Base-by-base conservation (phyloP, 1,139 yeast species). In the Insectozyma bohioensis region DNA sequence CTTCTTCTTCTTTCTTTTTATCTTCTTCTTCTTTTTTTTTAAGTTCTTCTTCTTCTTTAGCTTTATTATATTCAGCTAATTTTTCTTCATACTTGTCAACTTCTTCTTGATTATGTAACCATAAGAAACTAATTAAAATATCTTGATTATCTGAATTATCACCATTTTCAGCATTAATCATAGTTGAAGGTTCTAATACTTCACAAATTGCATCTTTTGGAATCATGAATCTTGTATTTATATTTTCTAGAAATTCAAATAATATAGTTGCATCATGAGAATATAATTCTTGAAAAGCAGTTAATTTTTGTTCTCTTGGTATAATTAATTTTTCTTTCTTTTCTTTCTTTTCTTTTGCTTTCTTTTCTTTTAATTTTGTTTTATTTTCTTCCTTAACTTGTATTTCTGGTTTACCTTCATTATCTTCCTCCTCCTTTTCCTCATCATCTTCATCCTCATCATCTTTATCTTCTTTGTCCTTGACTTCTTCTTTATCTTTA, bases 121-220 rank as follows among this genome's bases (percentile, higher is more conserved):
- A 66, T 9, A 85, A 48, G 44, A 75, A 80, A 20, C 94, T 84
- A n/a, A 83, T 58, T 24, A 85, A 50, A 5, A 83, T 56, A 37
- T 82, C 86, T 14, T 62, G 51, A 25, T 40, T 54, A 31, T 59
- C 63, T 3, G 57, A 52, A 16, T 51, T 58, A 25, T 58, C 62
- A 11, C 51, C 61, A 5, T 49, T 42, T 12, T 50, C 54, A 2
- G 51, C 52, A 22, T 47, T 51, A 12, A 44, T 45, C 34, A 39
- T 39, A 6, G 46, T 42, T 10, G 44, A 34, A 2, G 58, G 51
- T 2, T 58, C 56, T 7, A 75, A 43, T 4, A 77, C 75, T 57
- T 90, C 97, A 41, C 84, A 67, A 4, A 90, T 73, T 1, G 92
- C 75, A 45, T 84, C 77, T 43, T 80, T 80, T 0, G 97, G 97